Base-by-base conservation (phyloP, 140 eudicot species). In the Oenanthe javanica region DNA sequence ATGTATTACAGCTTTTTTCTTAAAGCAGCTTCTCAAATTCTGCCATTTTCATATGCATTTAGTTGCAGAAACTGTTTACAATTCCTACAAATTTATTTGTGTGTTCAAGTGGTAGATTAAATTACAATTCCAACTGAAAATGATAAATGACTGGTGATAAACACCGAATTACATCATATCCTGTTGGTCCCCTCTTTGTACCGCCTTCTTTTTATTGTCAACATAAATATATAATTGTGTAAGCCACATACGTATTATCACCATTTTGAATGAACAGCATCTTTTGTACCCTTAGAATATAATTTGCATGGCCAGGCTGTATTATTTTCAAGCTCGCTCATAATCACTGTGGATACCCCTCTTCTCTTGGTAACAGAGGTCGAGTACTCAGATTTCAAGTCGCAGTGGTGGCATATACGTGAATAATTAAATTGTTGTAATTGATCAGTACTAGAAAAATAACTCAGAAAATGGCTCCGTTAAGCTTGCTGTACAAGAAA, bases 231-330 rank as follows among this genome's bases (percentile, higher is more conserved):
- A n/a, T 46, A 21, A 73, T 48, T 15, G 61, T 47, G 78, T 49
- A 48, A 48, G 45, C 78, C 78, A 75, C 78, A 75, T 75, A 75
- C 18, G 43, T n/a, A n/a, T 75, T 75, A 75, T 75, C 78, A 48
- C 52, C 45, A 23, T 21, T 25, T 48, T 47, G 23, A n/a, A 47
- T 75, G 78, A 75, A 48, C 63, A 74, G 57, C 6, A 75, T 67
- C 45, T 67, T 67, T 27, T 5, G 45, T 67, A 12, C 16, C 43
- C 18, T 12, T 25, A 0, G 8, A 27, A 67, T 45, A 67, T 71
- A 71, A 38, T 36, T 12, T 40, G 42, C 19, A 70, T 5, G 48
- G 49, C 72, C 72, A 66, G 12, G 72, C 72, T 27, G 43, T 11
- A 0, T 7, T 61, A 21, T 25, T 66, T 9, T 25, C 14, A 66